phyloP scores from a whole-genome alignment of 371 early-diverging fungal genomes.

The Funneliformis caledonium region DNA sequence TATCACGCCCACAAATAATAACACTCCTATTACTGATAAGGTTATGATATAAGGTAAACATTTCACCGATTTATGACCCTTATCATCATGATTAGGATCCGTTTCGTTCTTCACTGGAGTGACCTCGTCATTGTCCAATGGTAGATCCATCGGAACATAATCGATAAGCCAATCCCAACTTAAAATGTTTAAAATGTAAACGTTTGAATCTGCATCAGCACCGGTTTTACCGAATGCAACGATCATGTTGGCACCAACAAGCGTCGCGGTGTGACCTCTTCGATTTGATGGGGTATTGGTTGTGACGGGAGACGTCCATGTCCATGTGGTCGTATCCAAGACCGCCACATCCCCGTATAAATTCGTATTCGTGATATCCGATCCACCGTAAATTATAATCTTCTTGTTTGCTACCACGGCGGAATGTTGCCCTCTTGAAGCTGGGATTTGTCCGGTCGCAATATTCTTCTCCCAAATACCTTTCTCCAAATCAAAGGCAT shows the following conservation, averaged over 20 bases:
- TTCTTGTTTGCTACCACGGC: slow-evolving; percentile 19
- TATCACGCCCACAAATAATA: neutral
- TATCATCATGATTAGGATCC: neutral
- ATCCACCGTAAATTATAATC: slow-evolving; percentile 38
- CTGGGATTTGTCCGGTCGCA: slow-evolving; percentile 12
- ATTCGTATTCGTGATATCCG: neutral
- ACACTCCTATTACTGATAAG: neutral
- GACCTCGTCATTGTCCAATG: neutral
- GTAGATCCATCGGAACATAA: neutral
- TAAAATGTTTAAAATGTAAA: slow-evolving; percentile 2
- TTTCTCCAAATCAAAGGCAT: slow-evolving; percentile 3
- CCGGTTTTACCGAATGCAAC: slow-evolving; percentile 32
- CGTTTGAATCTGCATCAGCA: neutral
- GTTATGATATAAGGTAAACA: neutral
- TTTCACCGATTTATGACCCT: neutral
- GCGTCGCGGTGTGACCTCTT: slow-evolving; percentile 20
- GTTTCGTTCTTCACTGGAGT: neutral
- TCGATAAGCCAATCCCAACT: slow-evolving; percentile 10
- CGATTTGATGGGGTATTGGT: neutral
- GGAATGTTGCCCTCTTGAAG: slow-evolving; percentile 1
- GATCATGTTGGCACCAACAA: slow-evolving; percentile 36
- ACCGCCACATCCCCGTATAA: slow-evolving; percentile 29
- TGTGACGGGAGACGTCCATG: neutral
- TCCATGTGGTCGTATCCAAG: slow-evolving; percentile 8
- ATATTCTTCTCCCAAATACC: neutral